Conservation (phyloP, 2,329 filamentous ascomycete genomes). For the Alternaria infectoria region DNA sequence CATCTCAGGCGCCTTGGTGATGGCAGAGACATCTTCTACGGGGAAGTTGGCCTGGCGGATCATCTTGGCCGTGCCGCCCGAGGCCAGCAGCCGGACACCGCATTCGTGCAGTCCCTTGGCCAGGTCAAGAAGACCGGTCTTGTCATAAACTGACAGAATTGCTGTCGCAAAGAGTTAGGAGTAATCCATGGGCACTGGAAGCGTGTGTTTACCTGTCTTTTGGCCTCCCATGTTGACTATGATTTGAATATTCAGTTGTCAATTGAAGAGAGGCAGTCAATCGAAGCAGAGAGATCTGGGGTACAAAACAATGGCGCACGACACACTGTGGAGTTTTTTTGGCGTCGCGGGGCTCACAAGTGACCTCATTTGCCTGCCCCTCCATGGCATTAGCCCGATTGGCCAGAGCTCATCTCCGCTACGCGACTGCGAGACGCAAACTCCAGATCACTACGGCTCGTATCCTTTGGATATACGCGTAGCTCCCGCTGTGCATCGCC, state of each 20-base stretch:
- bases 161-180: slow-evolving; percentile 55
- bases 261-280: slow-evolving; percentile 20
- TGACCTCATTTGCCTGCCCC: slow-evolving; percentile 17
- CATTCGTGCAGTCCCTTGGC: slow-evolving; percentile 48
- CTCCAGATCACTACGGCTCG: neutral
- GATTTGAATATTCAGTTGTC: slow-evolving; percentile 9
- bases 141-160: slow-evolving; percentile 98
- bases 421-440: neutral
- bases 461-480: neutral
- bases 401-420: slow-evolving; percentile 12
- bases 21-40: slow-evolving; percentile 97
- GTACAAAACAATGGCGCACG: slow-evolving; percentile 24
- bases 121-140: slow-evolving; percentile 69
- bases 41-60: slow-evolving; percentile 95
- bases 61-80: slow-evolving; percentile 93
- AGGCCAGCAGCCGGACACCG: slow-evolving; percentile 73
- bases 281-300: slow-evolving; percentile 20
- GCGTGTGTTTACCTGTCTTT: slow-evolving; percentile 41
- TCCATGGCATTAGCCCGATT: slow-evolving; percentile 11
- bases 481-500: neutral
- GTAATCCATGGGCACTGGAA: too few relatives aligned
- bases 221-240: slow-evolving; percentile 42
- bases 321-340: slow-evolving; percentile 27
- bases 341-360: slow-evolving; percentile 10
- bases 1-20: slow-evolving; percentile 95